phyloP scores from a whole-genome alignment of 306 rosid genomes.

The Hylodesmum podocarpum region DNA sequence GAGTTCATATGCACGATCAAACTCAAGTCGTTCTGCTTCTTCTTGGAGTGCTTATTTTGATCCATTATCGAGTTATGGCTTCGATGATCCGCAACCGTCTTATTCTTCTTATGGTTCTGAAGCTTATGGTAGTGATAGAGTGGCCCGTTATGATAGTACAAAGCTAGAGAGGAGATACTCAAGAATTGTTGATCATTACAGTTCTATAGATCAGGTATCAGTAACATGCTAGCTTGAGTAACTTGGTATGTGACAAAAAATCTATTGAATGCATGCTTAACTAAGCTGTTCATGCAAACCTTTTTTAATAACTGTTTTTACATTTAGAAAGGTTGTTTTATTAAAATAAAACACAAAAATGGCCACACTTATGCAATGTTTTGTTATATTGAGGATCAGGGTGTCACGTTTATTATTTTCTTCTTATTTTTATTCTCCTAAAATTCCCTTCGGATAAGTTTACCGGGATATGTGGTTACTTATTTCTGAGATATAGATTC shows the following conservation, averaged over 20 bases:
- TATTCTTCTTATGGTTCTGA: conserved; percentile 26
- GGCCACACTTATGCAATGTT: neutral
- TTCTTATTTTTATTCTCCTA: too few species aligned
- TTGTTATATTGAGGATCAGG: neutral
- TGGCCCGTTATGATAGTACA: neutral
- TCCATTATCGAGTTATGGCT: conserved; percentile 28
- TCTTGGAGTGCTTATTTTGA: conserved; percentile 35
- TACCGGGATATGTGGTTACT: neutral
- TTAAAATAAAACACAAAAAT: neutral
- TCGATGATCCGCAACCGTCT: conserved; percentile 43
- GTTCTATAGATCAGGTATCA: conserved; percentile 54
- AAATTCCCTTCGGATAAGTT: too few species aligned
- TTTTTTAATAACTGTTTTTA: too few species aligned
- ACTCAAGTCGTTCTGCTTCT: conserved; percentile 33
- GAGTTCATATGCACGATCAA: conserved; percentile 33
- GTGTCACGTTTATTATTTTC: too few species aligned
- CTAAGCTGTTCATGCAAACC: neutral
- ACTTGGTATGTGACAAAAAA: neutral
- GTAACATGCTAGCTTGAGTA: too few species aligned
- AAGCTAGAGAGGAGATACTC: conserved; percentile 60
- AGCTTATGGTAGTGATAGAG: neutral
- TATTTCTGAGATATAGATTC: neutral
- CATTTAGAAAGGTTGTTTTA: too few species aligned
- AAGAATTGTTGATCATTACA: conserved; percentile 53
- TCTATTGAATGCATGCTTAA: neutral